These are phyloP conservation scores for Apiospora phragmitis DNA, from an alignment of 2,329 filamentous ascomycete genomes.

Conservation along the genomic window DNA sequence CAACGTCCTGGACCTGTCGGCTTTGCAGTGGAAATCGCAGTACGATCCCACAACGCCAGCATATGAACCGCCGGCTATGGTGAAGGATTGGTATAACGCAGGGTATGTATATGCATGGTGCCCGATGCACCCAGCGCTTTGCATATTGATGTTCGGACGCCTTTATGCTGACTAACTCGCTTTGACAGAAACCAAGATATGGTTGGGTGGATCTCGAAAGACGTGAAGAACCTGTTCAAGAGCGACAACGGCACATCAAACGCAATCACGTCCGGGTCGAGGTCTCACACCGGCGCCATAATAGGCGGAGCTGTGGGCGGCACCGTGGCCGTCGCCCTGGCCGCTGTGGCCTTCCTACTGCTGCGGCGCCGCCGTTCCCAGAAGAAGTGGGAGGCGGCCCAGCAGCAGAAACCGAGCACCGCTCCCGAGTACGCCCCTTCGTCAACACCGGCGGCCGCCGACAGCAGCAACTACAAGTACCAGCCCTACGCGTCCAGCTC, in stretches of 20 bases:
- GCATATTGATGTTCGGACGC: not conserved
- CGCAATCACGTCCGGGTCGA: too few species aligned
- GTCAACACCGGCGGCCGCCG: not conserved
- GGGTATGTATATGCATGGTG: not conserved
- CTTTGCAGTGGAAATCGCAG: constrained; percentile 6
- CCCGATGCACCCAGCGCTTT: too few species aligned
- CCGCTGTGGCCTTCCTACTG: not conserved
- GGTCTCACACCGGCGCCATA: not conserved
- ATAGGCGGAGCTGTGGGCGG: constrained; percentile 10
- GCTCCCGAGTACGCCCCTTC: not conserved
- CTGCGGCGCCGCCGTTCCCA: not conserved
- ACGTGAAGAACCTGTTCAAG: constrained; percentile 8
- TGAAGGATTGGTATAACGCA: constrained; percentile 13
- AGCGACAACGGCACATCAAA: not conserved
- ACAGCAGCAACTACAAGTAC: not conserved
- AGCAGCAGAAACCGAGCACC: not conserved
- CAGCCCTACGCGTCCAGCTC: not conserved
- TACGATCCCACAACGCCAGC: constrained; percentile 3
- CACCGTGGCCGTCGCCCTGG: not conserved
- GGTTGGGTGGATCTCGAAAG: not conserved
- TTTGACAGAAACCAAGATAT: not conserved
- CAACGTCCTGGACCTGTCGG: constrained; percentile 10
- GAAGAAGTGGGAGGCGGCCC: not conserved
- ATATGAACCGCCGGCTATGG: constrained; percentile 10
- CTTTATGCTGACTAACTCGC: not conserved